These are phyloP conservation scores for Termitomyces sp. DNA, from an alignment of 768 basidiomycete species.

Conservation along the genomic window DNA sequence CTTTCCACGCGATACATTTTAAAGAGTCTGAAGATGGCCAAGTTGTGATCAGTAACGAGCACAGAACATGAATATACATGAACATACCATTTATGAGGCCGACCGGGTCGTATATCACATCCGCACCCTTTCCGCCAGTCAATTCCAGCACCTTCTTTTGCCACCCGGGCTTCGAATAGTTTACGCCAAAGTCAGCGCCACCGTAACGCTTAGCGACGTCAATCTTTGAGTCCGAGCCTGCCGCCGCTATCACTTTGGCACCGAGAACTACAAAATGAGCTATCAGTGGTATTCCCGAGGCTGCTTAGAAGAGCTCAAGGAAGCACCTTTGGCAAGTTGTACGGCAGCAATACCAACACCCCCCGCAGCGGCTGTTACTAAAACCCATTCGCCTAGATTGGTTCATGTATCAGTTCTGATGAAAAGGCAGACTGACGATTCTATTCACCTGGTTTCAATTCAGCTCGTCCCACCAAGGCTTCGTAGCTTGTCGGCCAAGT, in stretches of 20 bases:
- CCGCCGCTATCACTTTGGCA: constrained; percentile 93
- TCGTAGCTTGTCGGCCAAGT: constrained; percentile 95
- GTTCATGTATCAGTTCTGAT: background rate
- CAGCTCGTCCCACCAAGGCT: constrained; percentile 79
- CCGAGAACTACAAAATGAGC: constrained; percentile 56
- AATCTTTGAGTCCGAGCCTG: constrained; percentile 73
- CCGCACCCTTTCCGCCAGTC: constrained; percentile 80
- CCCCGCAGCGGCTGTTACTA: constrained; percentile 94
- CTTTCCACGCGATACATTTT: constrained; percentile 95
- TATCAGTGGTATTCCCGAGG: background rate
- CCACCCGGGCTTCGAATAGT: constrained; percentile 80
- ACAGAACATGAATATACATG: background rate
- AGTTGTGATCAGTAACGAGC: background rate
- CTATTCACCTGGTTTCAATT: constrained; percentile 63
- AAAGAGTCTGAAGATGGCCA: constrained; percentile 55
- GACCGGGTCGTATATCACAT: constrained; percentile 85
- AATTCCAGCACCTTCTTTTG: constrained; percentile 84
- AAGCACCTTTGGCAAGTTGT: constrained; percentile 88
- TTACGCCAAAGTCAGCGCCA: constrained; percentile 77
- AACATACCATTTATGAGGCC: constrained; percentile 62
- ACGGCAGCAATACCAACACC: constrained; percentile 92
- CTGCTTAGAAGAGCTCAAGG: background rate
- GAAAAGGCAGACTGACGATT: background rate
- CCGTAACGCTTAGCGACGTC: constrained; percentile 70
- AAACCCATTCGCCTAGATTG: constrained; percentile 74